Evolutionary conservation across 352 stramenopile genomes (phyloP), one percentile per base, ranked within the genome.

Genomic region (Phytophthora quininea): DNA sequence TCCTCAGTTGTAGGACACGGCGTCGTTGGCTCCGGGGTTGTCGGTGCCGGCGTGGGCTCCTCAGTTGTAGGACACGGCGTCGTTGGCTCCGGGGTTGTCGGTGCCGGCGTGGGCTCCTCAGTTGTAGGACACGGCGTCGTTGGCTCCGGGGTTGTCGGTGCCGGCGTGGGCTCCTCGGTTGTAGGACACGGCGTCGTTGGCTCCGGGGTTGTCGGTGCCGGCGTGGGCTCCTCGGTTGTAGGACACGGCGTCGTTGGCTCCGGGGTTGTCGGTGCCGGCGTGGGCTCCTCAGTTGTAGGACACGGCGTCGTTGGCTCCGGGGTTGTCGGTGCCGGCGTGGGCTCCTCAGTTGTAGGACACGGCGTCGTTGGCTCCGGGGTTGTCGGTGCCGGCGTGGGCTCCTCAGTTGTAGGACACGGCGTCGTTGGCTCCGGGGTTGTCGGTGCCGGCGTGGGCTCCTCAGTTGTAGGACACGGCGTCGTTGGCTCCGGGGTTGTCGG

Each of bases 211-310:
- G 49, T 38, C 9, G 6, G 5, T 29, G 10, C 31, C 31, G 48
- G 31, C 4, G 48, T 54, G 11, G 48, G 48, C 1, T 9, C 29
- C 4, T 37, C 51, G 3, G 19, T 24, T 24, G 19, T 24, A 24
- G 19, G 19, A 24, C 19, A 24, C 19, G 19, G 19, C 19, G 19
- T 24, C 19, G 42, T 40, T 5, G 43, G 54, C 11, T 29, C 32
- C 29, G 29, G 19, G 4, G 54, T 62, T 37, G 54, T 62, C 11
- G 54, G 54, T 1, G 54, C 54, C 2, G 29, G 54, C 33, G 54
- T 52, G 1, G 51, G 24, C 1, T 43, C 32, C 12, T 37, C 55
- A 35, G 45, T 32, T 3, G 19, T 24, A 0, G 19, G 19, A 24
- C 19, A 24, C 19, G 19, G 19, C 0, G 19, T 24, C 19, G 19